Percentiles rank a stretch among this genome's conserved stretches.
These are phyloP conservation scores for Hymenoscyphus fraxineus DNA, from an alignment of 2,329 filamentous ascomycete genomes.

Conservation along the genomic window DNA sequence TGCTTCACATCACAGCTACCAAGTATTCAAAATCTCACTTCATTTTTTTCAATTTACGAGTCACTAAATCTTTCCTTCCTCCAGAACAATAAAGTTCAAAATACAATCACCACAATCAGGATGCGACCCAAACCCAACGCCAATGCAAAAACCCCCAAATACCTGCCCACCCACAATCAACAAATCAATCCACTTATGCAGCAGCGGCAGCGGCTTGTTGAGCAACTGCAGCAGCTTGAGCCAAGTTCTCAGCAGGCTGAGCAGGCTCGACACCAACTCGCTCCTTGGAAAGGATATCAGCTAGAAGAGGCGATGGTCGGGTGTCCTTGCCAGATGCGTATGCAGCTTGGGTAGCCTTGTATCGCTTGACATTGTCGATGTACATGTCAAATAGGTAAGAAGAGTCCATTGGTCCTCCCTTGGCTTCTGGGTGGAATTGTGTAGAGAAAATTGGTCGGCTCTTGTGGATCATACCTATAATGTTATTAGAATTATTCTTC, in stretches of 20 bases:
- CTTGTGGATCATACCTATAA: constrained; percentile 79
- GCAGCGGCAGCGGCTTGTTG: background rate
- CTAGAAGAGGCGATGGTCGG: constrained; percentile 79
- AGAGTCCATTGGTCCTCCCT: constrained; percentile 93
- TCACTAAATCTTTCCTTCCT: background rate
- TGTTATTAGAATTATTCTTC: background rate
- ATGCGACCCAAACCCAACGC: background rate
- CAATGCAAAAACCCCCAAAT: background rate
- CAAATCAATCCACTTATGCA: background rate
- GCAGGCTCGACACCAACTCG: constrained; percentile 70
- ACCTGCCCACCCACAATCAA: background rate
- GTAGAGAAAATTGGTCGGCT: constrained; percentile 95
- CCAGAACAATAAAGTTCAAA: background rate
- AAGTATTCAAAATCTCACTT: background rate
- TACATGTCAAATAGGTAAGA: constrained; percentile 97
- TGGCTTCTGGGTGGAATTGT: constrained; percentile 98
- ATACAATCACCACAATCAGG: background rate
- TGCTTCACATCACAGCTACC: background rate
- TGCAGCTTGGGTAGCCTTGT: constrained; percentile 77
- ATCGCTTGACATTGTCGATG: constrained; percentile 80
- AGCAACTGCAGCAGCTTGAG: constrained; percentile 18
- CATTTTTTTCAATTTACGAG: background rate
- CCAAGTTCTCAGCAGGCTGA: constrained; percentile 26
- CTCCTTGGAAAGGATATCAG: constrained; percentile 90
- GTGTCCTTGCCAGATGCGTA: constrained; percentile 74